A percentile compares a stretch with the other conserved stretches of the same genome.
phyloP scores from a whole-genome alignment of 75 land plant species.

The Sequoiadendron giganteum region DNA sequence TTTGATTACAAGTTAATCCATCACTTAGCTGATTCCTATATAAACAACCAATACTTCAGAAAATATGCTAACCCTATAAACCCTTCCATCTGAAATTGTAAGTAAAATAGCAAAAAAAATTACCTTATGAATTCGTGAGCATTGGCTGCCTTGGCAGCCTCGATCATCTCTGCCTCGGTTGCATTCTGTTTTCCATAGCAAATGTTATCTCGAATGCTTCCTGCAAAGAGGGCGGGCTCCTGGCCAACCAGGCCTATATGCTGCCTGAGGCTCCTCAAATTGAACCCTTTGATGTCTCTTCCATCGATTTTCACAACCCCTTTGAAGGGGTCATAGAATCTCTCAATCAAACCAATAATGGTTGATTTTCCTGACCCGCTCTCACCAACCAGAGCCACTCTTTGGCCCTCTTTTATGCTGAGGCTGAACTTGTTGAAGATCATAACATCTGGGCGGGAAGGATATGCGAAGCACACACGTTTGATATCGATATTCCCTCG shows the following conservation, averaged over 20 bases:
- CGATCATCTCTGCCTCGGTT: conserved; percentile 59
- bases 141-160: conserved; percentile 73
- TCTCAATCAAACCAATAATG: conserved; percentile 56
- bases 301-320: conserved; percentile 63
- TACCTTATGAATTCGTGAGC: conserved; percentile 71
- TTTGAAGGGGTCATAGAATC: conserved; percentile 57
- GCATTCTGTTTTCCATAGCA: conserved; percentile 53
- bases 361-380: conserved; percentile 86
- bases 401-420: conserved; percentile 40
- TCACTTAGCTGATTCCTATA: no score
- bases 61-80: conserved; percentile 28
- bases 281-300: conserved; percentile 35
- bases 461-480: conserved; percentile 65
- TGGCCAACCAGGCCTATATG: conserved; percentile 62
- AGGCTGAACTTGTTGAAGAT: conserved; percentile 49
- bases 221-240: conserved; percentile 66
- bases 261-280: conserved; percentile 46
- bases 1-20: no score
- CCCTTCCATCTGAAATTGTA: conserved; percentile 34
- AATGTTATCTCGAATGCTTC: conserved; percentile 62
- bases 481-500: conserved; percentile 53
- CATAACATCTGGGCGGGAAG: conserved; percentile 54
- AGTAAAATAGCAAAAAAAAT: conserved; percentile 22
- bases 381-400: conserved; percentile 70
- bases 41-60: no score